Percentiles rank a stretch among this genome's conserved stretches.
Conservation (phyloP, 768 basidiomycete genomes). For the Peribolospora baueri region DNA sequence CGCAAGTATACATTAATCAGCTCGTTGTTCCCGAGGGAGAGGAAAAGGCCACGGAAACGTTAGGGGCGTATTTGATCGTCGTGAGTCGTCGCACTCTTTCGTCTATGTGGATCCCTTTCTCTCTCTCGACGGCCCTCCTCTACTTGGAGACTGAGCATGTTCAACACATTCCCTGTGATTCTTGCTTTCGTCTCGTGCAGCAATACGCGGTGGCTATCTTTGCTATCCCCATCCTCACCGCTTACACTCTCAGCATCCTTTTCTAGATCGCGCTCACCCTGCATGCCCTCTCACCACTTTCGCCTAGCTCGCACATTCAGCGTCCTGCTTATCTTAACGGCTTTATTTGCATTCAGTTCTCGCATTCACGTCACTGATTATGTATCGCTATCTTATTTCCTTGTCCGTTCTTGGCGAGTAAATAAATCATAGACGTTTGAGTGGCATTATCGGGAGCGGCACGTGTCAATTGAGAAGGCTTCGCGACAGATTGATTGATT, state of each 20-base stretch:
- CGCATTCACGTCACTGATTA: too few species aligned
- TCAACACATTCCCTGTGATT: constrained; percentile 17
- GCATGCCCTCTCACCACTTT: too few species aligned
- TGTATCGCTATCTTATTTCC: too few species aligned
- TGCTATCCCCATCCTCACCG: constrained; percentile 22
- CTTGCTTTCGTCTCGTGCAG: constrained; percentile 32
- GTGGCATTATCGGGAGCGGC: too few species aligned
- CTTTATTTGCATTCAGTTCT: too few species aligned
- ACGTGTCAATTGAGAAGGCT: too few species aligned
- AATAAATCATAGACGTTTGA: too few species aligned
- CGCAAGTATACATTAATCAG: constrained; percentile 6
- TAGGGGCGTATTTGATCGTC: background rate
- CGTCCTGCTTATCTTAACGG: too few species aligned
- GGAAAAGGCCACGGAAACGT: constrained; percentile 2
- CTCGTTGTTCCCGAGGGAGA: constrained; percentile 2
- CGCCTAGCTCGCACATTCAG: too few species aligned
- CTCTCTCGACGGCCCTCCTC: constrained; percentile 43
- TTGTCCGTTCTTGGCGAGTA: too few species aligned
- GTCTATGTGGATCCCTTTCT: constrained; percentile 25
- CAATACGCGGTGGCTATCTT: constrained; percentile 27
- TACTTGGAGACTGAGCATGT: constrained; percentile 40
- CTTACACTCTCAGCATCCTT: constrained; percentile 20
- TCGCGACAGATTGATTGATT: too few species aligned
- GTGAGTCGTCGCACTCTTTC: background rate
- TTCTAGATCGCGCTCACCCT: constrained; percentile 12